Conservation (phyloP, 257 asterid genomes). For the Mitragyna speciosa region DNA sequence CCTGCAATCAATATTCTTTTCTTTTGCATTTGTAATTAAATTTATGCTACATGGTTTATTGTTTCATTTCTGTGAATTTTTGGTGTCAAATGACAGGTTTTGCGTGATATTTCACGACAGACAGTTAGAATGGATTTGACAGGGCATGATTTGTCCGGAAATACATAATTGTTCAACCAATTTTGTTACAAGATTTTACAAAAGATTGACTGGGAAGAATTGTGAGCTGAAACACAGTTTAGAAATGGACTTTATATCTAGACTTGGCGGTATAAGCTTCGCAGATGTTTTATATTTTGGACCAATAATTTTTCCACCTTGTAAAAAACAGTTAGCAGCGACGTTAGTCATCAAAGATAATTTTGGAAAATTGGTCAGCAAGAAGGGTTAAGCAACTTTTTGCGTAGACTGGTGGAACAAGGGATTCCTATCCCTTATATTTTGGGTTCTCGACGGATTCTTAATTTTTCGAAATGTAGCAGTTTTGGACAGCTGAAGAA, state of each 20-base stretch:
- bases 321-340: too few relatives aligned
- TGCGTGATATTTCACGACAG: background rate
- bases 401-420: background rate
- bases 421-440: too few relatives aligned
- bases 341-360: background rate
- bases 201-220: background rate
- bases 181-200: too few relatives aligned
- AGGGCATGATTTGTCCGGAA: background rate
- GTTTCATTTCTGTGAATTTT: background rate
- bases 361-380: background rate
- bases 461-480: background rate
- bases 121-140: background rate
- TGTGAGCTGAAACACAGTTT: too few relatives aligned
- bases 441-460: background rate
- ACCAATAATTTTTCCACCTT: background rate
- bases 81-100: background rate
- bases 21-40: background rate
- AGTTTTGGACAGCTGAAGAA: background rate
- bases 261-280: too few relatives aligned
- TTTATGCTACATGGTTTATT: background rate
- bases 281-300: background rate
- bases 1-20: background rate
- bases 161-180: background rate
- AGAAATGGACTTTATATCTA: too few relatives aligned
- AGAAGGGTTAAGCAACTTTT: background rate